These are phyloP conservation scores for Tricholoma saponaceum DNA, from an alignment of 768 basidiomycete genomes.

Conservation along the genomic window DNA sequence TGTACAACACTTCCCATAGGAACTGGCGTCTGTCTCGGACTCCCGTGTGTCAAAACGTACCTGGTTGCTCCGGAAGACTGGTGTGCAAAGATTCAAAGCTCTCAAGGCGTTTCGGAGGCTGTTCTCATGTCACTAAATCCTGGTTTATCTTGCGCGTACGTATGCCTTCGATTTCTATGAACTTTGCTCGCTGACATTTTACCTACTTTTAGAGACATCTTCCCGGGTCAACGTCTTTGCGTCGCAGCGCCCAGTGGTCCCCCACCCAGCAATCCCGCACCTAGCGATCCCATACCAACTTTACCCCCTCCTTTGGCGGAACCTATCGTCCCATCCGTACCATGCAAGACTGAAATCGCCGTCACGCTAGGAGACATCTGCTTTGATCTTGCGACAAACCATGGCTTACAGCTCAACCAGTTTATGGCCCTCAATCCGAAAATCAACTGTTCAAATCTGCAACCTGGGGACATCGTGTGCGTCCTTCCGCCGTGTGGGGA, in stretches of 20 bases:
- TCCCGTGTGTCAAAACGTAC: constrained; percentile 5
- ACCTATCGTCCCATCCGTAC: not conserved
- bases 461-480: not conserved
- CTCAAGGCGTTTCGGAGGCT: constrained; percentile 1
- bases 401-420: not conserved
- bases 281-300: not conserved
- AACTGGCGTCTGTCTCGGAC: constrained; percentile 1
- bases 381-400: not conserved
- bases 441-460: not conserved
- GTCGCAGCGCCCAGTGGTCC: not conserved
- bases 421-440: not conserved
- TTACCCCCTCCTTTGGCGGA: not conserved
- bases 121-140: constrained; percentile 4
- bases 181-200: not conserved
- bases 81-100: constrained; percentile 4
- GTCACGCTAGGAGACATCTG: not conserved
- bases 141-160: not conserved
- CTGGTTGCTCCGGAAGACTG: constrained; percentile 2
- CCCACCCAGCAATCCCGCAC: not conserved
- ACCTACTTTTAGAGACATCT: not conserved
- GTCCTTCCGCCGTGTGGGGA: not conserved
- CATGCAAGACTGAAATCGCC: not conserved
- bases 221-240: constrained; percentile 4
- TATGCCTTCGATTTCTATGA: not conserved
- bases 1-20: constrained; percentile 1